Evolutionary conservation across 73 alveolate species (phyloP).

Genomic region (Urostyla sp.): DNA sequence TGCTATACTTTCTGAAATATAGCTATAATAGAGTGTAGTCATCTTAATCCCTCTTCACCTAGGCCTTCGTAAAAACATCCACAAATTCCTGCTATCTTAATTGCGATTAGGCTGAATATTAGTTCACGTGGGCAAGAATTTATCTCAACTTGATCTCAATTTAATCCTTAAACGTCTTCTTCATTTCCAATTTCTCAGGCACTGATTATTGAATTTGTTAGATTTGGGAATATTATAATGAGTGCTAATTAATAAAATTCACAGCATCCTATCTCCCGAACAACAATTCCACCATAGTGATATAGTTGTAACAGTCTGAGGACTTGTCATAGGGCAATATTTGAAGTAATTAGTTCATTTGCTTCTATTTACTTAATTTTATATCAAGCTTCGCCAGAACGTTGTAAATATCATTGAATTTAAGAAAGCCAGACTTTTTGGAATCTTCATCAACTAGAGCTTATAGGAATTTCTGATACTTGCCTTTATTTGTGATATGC

Average conservation of each 20-base stretch:
- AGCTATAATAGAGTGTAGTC: neutral
- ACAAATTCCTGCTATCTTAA: constrained; percentile 9
- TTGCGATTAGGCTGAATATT: neutral
- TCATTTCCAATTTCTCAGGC: neutral
- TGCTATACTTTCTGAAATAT: neutral
- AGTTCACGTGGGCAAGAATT: neutral
- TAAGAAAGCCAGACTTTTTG: neutral
- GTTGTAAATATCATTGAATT: no score
- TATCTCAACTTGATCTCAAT: constrained; percentile 19
- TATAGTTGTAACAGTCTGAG: constrained; percentile 31
- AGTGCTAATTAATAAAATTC: neutral
- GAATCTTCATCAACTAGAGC: constrained; percentile 9
- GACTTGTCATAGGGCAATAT: constrained; percentile 32
- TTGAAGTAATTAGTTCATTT: neutral
- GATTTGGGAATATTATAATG: neutral
- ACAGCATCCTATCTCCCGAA: constrained; percentile 18
- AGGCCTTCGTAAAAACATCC: constrained; percentile 3
- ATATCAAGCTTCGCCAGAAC: no score
- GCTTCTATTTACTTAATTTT: constrained; percentile 20
- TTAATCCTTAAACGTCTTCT: constrained; percentile 13
- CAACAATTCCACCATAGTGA: constrained; percentile 24
- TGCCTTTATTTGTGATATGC: neutral
- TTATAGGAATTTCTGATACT: neutral
- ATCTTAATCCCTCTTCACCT: neutral
- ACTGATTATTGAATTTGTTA: neutral